Evolutionary conservation across 1,139 yeast species (phyloP).

Genomic region (Yamadazyma triangularis): DNA sequence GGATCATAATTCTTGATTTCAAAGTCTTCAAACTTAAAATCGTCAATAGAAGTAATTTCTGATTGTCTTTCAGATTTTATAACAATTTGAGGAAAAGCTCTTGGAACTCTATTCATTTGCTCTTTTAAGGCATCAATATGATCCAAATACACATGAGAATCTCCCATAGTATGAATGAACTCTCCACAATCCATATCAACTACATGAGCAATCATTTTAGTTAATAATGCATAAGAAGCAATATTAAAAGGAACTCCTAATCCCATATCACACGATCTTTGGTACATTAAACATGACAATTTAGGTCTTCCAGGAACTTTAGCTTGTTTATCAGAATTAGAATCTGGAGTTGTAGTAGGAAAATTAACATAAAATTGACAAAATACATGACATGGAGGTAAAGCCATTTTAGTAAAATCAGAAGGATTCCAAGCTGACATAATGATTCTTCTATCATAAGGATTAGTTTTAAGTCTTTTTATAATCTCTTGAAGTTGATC

Average conservation of each 20-base stretch:
- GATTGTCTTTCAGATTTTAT: constrained; percentile 53
- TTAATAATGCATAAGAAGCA: constrained; percentile 89
- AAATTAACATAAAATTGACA: constrained; percentile 90
- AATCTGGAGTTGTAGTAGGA: constrained; percentile 33
- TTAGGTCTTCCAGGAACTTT: constrained; percentile 44
- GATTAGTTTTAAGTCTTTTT: constrained; percentile 74
- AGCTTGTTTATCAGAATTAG: not conserved
- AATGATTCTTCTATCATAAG: constrained; percentile 90
- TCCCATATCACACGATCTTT: constrained; percentile 99
- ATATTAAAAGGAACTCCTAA: constrained; percentile 97
- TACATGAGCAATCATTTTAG: constrained; percentile 92
- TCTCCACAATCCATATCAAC: constrained; percentile 95
- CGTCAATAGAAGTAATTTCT: constrained; percentile 68
- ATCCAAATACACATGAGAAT: constrained; percentile 89
- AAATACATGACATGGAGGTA: constrained; percentile 97
- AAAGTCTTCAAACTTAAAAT: constrained; percentile 83
- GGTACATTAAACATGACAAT: constrained; percentile 85
- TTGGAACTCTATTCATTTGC: constrained; percentile 73
- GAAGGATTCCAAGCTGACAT: constrained; percentile 99
- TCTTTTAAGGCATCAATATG: constrained; percentile 86
- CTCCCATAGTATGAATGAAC: constrained; percentile 93
- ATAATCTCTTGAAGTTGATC: constrained; percentile 86
- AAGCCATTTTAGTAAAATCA: constrained; percentile 88
- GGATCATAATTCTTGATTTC: constrained; percentile 77
- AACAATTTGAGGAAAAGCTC: constrained; percentile 69